Evolutionary conservation across 2,329 filamentous ascomycete species (phyloP), one percentile per base, ranked within the genome.

Genomic region (Torrubiella hemipterigena): DNA sequence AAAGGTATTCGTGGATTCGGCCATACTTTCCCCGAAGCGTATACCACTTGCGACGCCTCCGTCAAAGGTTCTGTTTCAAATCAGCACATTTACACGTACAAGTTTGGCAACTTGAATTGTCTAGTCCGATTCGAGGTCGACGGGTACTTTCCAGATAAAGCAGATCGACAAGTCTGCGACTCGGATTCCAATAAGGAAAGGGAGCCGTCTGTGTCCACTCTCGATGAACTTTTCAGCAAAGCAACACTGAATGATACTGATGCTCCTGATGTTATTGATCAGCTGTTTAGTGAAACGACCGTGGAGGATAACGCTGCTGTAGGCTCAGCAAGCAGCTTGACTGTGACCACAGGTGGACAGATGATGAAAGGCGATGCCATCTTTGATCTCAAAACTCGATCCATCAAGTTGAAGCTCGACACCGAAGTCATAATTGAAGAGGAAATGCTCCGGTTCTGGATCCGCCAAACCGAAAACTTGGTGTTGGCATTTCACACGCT

Each of bases 11-110:
- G 42, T 12, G 79, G 78, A 0, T 81, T 63, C 41, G 77, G 77
- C 0, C 76, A 82, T 41, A 64, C 70, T 0, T 83, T 84, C 39
- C 73, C 73, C 0, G 73, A 81, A 29, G 59, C 61, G 1, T 76
- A 81, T 43, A 83, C 79, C 0, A 70, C 61, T 0, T 82, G 77
- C 76, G 65, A 69, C 8, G 9, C 42, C 0, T 61, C 60, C 1
- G 65, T 73, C 1, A 61, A 58, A 27, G 58, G 60, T 0, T 81
- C 76, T 0, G 53, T 51, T 2, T 73, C 71, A 0, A 73, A 83
- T 37, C 76, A 83, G 43, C 61, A 77, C 2, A 44, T 82, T 7
- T 42, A 82, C 1, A 50, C 53, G 4, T 82, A 81, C 38, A 37
- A 52, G 0, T 71, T 83, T 40, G 72, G 58, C 0, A 66, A 57